phyloP scores from a whole-genome alignment of 805 yeast species.

The Starmera dryadoides region DNA sequence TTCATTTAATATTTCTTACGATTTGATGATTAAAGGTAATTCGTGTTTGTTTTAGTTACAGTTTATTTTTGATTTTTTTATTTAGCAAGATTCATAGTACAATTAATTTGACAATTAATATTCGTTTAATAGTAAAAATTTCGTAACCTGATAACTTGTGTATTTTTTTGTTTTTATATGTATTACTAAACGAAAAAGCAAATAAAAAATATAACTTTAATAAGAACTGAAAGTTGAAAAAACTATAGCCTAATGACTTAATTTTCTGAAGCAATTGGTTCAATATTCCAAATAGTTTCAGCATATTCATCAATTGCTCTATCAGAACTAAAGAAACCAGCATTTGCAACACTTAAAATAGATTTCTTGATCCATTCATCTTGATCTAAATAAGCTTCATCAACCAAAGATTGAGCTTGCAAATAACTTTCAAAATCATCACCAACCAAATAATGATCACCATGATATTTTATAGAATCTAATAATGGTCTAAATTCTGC shows the following conservation, averaged over 20 bases:
- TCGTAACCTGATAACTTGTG: no score
- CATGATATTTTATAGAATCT: slow-evolving; percentile 63
- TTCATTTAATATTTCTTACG: not conserved
- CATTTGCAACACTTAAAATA: slow-evolving; percentile 76
- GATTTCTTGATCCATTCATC: slow-evolving; percentile 73
- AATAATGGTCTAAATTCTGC: slow-evolving; percentile 61
- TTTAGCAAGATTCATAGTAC: no score
- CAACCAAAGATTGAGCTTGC: slow-evolving; percentile 73
- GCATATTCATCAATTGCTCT: slow-evolving; percentile 91
- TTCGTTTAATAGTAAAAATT: no score
- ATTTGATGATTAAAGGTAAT: not conserved
- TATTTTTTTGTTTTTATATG: no score
- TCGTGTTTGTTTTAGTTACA: not conserved
- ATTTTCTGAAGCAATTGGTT: slow-evolving; percentile 44
- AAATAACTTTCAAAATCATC: slow-evolving; percentile 87
- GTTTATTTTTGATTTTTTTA: not conserved
- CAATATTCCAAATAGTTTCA: slow-evolving; percentile 87
- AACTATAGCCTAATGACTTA: no score
- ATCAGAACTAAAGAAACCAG: slow-evolving; percentile 90
- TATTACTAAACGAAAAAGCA: no score
- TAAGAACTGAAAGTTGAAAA: no score
- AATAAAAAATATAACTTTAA: no score
- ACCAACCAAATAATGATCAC: slow-evolving; percentile 80
- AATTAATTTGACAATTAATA: no score
- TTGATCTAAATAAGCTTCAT: slow-evolving; percentile 59